Evolutionary conservation across 2,329 filamentous ascomycete genomes (phyloP), one percentile per base, ranked within the genome.

Genomic region (Malbranchea zuffiana): DNA sequence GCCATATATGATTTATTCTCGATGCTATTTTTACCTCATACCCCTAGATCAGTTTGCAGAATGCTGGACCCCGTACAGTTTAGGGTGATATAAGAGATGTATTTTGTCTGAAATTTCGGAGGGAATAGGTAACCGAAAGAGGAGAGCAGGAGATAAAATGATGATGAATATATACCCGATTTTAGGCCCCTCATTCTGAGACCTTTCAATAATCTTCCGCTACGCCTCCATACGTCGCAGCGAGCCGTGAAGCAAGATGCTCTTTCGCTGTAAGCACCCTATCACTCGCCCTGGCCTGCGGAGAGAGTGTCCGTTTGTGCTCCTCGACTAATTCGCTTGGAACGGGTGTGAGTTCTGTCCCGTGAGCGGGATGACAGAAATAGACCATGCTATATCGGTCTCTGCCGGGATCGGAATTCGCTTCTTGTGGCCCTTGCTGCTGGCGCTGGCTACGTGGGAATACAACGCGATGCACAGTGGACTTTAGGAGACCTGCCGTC

Each of bases 391-490:
- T 71, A 49, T 75, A 76, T 39, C 74, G 53, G 16, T 57, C 56
- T 32, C 66, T 53, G n/a, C 56, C 46, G 16, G 50, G 43, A 18
- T 24, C 24, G 24, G 26, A n/a, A 30, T 23, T 35, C 15, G 18
- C 17, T 16, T 32, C 26, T n/a, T n/a, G n/a, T n/a, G n/a, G n/a
- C n/a, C n/a, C n/a, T 15, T 28, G 30, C 17, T 21, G 28, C 1
- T 32, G 34, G 43, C 56, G 44, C 19, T 57, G 62, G 1, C 61
- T 61, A 18, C 55, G 50, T 1, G 71, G 69, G 46, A 94, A 90
- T 0, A 88, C 76, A 19, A 96, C 90, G 7, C 88, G 69, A 55
- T 96, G 90, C 4, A 95, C 75, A 0, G 88, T 95, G 48, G 80
- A 86, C 49, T 85, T 81, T 44, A 96, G 69, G 31, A 95, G 61